phyloP scores from a whole-genome alignment of 306 rosid species.

The Vachellia collinsii region DNA sequence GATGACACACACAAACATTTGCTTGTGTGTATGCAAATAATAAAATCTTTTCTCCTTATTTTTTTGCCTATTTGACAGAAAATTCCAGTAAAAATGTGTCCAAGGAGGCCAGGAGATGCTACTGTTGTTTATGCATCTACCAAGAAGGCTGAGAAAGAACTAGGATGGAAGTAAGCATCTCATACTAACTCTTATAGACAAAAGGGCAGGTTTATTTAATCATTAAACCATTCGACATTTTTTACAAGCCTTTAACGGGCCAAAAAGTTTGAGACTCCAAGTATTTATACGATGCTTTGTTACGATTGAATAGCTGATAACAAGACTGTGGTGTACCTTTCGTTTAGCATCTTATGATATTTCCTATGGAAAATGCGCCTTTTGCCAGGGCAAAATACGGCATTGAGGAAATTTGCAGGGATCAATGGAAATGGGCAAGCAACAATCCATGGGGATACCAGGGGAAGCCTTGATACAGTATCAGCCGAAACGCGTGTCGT shows the following conservation, averaged over 20 bases:
- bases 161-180: constrained; percentile 76
- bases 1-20: background rate
- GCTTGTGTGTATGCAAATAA: constrained; percentile 6
- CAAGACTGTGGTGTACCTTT: background rate
- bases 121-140: constrained; percentile 82
- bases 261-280: background rate
- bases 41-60: background rate
- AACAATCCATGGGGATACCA: constrained; percentile 84
- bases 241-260: background rate
- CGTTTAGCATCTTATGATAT: background rate
- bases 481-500: background rate
- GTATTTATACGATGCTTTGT: background rate
- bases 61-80: constrained; percentile 45
- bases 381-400: constrained; percentile 47
- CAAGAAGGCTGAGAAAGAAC: constrained; percentile 74
- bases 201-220: background rate
- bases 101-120: constrained; percentile 85
- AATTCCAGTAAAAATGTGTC: constrained; percentile 65
- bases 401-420: constrained; percentile 86
- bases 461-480: constrained; percentile 25
- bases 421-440: constrained; percentile 88
- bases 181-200: background rate
- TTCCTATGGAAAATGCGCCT: background rate
- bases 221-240: background rate
- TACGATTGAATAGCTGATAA: background rate